These are phyloP conservation scores for Boletellus ananiceps DNA, from an alignment of 768 basidiomycete genomes.

Conservation along the genomic window DNA sequence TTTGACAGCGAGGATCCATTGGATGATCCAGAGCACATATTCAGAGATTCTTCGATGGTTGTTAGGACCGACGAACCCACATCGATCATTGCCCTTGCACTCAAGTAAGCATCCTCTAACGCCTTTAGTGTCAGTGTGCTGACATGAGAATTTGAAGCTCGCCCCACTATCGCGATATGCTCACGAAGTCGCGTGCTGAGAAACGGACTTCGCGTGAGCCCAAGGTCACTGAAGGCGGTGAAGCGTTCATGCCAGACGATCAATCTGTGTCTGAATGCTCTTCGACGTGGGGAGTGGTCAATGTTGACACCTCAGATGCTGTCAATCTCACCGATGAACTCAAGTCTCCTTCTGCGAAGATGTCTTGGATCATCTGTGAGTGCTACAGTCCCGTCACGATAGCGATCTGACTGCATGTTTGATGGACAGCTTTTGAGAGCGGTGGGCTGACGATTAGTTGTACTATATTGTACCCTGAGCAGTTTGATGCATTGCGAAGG, in stretches of 20 bases:
- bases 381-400: slow-evolving; percentile 4
- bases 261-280: slow-evolving; percentile 73
- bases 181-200: slow-evolving; percentile 71
- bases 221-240: slow-evolving; percentile 59
- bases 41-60: slow-evolving; percentile 90
- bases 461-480: slow-evolving; percentile 92
- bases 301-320: slow-evolving; percentile 63
- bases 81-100: slow-evolving; percentile 91
- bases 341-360: slow-evolving; percentile 68
- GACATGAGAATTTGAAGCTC: slow-evolving; percentile 44
- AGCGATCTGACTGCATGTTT: slow-evolving; percentile 5
- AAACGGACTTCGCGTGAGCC: slow-evolving; percentile 61
- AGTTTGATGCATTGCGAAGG: slow-evolving; percentile 89
- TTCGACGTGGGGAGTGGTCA: slow-evolving; percentile 91
- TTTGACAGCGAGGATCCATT: slow-evolving; percentile 63
- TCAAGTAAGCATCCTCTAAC: slow-evolving; percentile 56
- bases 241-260: slow-evolving; percentile 93
- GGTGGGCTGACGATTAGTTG: slow-evolving; percentile 89
- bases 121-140: slow-evolving; percentile 1
- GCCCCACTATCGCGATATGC: slow-evolving; percentile 76
- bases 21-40: slow-evolving; percentile 86
- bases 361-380: slow-evolving; percentile 80
- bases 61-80: slow-evolving; percentile 96
- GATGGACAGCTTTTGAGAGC: slow-evolving; percentile 73
- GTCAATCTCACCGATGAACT: slow-evolving; percentile 74